Conservation (phyloP, 495 filamentous ascomycete species). For the Parathielavia appendiculata region DNA sequence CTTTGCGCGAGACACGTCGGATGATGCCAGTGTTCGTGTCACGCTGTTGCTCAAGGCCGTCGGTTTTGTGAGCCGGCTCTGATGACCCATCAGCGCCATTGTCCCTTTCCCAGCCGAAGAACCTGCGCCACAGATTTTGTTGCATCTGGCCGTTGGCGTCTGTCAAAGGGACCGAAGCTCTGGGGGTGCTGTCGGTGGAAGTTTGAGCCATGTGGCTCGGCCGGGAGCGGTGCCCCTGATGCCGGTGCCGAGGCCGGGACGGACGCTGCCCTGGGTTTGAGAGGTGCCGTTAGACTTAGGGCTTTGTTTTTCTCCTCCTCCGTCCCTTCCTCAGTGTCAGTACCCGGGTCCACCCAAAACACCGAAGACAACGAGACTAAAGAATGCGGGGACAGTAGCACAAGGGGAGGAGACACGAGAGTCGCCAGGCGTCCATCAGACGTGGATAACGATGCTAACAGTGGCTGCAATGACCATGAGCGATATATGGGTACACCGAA, state of each 20-base stretch:
- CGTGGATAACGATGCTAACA: background rate
- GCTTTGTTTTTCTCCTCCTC: background rate
- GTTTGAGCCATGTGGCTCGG: constrained; percentile 28
- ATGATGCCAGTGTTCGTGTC: constrained; percentile 24
- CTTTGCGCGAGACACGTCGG: constrained; percentile 59
- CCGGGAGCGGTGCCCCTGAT: constrained; percentile 7
- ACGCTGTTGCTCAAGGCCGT: constrained; percentile 18
- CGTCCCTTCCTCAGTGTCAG: background rate
- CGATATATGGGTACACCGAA: constrained; percentile 4
- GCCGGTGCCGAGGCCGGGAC: constrained; percentile 4
- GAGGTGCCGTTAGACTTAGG: background rate
- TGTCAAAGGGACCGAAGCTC: constrained; percentile 14
- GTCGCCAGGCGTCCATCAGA: constrained; percentile 2
- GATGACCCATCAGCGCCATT: constrained; percentile 11
- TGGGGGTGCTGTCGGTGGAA: constrained; percentile 10
- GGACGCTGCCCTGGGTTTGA: background rate
- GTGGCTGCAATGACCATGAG: background rate
- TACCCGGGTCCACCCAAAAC: background rate
- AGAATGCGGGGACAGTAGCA: background rate
- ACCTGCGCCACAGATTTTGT: constrained; percentile 27
- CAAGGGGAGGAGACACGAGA: background rate
- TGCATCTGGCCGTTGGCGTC: constrained; percentile 19
- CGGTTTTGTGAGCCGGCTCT: constrained; percentile 7
- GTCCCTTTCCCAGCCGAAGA: constrained; percentile 24
- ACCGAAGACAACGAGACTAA: background rate